These are phyloP conservation scores for Trametes sanguinea DNA, from an alignment of 768 basidiomycete genomes.

Conservation along the genomic window DNA sequence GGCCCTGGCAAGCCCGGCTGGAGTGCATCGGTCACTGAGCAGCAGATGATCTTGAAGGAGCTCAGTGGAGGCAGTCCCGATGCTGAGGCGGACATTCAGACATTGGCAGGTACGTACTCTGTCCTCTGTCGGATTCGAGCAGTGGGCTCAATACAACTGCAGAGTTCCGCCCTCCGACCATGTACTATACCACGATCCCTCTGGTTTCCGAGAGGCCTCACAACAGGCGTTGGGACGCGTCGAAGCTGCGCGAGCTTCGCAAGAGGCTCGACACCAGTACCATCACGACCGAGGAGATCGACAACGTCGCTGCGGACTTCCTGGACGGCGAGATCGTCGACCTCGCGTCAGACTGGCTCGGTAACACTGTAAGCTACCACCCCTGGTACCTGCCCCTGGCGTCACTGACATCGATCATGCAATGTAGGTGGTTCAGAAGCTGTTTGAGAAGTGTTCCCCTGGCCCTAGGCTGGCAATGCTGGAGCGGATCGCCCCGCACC, in stretches of 20 bases:
- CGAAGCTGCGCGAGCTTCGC: conserved; percentile 89
- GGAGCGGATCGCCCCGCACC: conserved; percentile 88
- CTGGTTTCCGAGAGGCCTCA: conserved; percentile 81
- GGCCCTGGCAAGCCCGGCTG: conserved; percentile 64
- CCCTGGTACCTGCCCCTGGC: background rate
- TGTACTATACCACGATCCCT: conserved; percentile 97
- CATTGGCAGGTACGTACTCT: conserved; percentile 70
- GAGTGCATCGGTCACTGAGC: conserved; percentile 80
- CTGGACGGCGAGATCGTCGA: conserved; percentile 94
- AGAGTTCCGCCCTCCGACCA: conserved; percentile 92
- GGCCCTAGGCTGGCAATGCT: conserved; percentile 84
- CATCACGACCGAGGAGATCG: conserved; percentile 83
- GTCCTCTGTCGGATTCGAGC: background rate
- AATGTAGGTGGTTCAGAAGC: conserved; percentile 86
- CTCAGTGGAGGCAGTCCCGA: conserved; percentile 75
- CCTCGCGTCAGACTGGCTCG: conserved; percentile 96
- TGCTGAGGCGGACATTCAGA: conserved; percentile 81
- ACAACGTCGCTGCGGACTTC: conserved; percentile 87
- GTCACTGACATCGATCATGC: background rate
- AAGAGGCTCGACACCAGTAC: conserved; percentile 92
- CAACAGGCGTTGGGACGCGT: conserved; percentile 90
- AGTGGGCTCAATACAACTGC: conserved; percentile 16
- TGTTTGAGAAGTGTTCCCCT: conserved; percentile 88
- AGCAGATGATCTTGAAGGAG: conserved; percentile 97
- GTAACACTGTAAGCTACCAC: conserved; percentile 75